These are phyloP conservation scores for Rhynchospora pubera DNA, from an alignment of 176 grass and related monocot genomes.

Conservation along the genomic window DNA sequence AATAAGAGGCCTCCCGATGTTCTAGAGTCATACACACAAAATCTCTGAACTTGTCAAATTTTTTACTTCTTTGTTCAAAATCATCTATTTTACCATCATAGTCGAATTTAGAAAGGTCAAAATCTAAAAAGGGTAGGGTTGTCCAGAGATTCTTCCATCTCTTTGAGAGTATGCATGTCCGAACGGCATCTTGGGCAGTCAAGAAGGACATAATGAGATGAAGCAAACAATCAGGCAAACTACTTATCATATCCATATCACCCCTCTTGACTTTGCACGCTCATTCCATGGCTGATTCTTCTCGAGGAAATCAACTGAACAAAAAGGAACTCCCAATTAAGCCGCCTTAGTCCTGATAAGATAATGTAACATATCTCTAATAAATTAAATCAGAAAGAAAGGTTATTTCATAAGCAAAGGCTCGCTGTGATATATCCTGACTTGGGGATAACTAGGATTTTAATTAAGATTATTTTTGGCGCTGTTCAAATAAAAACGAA, in stretches of 20 bases:
- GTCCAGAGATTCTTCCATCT: neutral
- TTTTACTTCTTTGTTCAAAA: too few species aligned
- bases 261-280: neutral
- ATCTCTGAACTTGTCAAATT: neutral
- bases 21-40: neutral
- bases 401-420: too few species aligned
- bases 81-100: too few species aligned
- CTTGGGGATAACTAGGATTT: too few species aligned
- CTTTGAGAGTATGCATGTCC: neutral
- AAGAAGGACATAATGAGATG: neutral
- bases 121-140: neutral
- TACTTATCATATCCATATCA: neutral
- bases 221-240: neutral
- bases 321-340: too few species aligned
- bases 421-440: too few species aligned
- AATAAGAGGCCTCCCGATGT: neutral
- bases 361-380: too few species aligned
- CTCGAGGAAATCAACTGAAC: too few species aligned
- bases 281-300: neutral
- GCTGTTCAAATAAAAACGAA: too few species aligned
- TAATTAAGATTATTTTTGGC: too few species aligned
- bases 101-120: neutral
- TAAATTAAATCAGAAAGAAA: too few species aligned
- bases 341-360: too few species aligned
- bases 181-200: neutral